These are phyloP conservation scores for Paramecium sexaurelia DNA, from an alignment of 73 alveolate species.

Conservation along the genomic window DNA sequence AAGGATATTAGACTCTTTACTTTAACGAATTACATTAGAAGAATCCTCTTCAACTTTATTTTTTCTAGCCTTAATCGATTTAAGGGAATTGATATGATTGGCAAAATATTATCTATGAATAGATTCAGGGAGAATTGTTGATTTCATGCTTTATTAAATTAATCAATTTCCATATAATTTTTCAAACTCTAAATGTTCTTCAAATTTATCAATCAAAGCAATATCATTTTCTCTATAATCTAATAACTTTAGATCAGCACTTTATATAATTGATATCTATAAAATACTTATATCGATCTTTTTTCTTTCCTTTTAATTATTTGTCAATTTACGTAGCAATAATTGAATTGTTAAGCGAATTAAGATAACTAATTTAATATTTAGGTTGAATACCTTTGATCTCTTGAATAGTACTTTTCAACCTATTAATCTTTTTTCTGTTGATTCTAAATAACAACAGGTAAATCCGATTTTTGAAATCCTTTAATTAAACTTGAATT, in stretches of 20 bases:
- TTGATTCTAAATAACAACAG: neutral
- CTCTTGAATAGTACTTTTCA: neutral
- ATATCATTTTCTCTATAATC: conserved; percentile 31
- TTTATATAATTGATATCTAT: neutral
- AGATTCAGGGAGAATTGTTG: neutral
- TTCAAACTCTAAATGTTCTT: conserved; percentile 41
- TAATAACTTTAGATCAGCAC: neutral
- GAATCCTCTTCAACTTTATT: neutral
- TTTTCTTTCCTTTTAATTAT: neutral
- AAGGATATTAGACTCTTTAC: neutral
- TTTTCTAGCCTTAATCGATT: neutral
- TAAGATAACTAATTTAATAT: neutral
- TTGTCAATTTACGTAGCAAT: neutral
- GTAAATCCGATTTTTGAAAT: neutral
- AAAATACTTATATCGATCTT: neutral
- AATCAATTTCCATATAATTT: conserved; percentile 30
- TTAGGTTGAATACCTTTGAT: neutral
- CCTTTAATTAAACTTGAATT: neutral
- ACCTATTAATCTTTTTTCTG: neutral
- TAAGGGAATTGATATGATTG: neutral
- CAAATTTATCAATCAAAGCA: conserved; percentile 20
- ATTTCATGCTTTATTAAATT: neutral
- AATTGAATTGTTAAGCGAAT: neutral
- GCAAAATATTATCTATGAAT: conserved; percentile 2
- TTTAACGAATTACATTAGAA: neutral